Evolutionary conservation across 192 early-diverging fungal genomes (phyloP), one percentile per base, ranked within the genome.

Genomic region (Pilaira anomala): DNA sequence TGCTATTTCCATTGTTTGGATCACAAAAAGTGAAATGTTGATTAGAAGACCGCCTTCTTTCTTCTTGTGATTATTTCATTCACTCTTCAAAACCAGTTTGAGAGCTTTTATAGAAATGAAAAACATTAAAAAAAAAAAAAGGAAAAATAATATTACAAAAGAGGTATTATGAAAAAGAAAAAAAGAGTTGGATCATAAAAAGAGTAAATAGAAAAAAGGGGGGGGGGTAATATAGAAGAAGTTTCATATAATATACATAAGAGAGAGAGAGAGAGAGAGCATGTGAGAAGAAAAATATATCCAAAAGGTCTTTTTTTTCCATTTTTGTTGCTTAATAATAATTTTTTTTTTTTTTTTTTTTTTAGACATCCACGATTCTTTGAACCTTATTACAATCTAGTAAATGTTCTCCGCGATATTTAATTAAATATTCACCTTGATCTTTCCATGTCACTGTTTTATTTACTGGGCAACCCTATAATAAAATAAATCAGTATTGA

Each of bases 371-470:
- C 5, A 74, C 68, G 29, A 74, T 74, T 40, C 77, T 61, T 54
- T 77, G 69, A 40, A 79, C 67, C 42, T 75, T 73, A 36, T 72
- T 67, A 44, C 82, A 84, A 26, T 76, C 75, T 11, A 65, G 55
- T 39, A 81, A 61, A 72, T 84, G 82, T 50, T 80, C 67, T n/a
- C 82, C 82, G 26, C 82, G 58, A 60, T 79, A 79, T 65, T 84
- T 84, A 55, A 81, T 84, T 7, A 78, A 46, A 40, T 78, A 84
- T 41, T 76, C 77, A 21, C 76, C 80, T 26, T 76, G 63, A 62
- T 81, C 82, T 46, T 77, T 81, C 44, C 75, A 71, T 3, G 82
- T 81, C 14, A 84, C 82, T 0, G 82, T 84, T 59, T 84, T 84
- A 60, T 84, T 84, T 7, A 84, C 82, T 9, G 63, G 72, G 41